Evolutionary conservation across 768 basidiomycete species (phyloP).

Genomic region (Mycena maculata): DNA sequence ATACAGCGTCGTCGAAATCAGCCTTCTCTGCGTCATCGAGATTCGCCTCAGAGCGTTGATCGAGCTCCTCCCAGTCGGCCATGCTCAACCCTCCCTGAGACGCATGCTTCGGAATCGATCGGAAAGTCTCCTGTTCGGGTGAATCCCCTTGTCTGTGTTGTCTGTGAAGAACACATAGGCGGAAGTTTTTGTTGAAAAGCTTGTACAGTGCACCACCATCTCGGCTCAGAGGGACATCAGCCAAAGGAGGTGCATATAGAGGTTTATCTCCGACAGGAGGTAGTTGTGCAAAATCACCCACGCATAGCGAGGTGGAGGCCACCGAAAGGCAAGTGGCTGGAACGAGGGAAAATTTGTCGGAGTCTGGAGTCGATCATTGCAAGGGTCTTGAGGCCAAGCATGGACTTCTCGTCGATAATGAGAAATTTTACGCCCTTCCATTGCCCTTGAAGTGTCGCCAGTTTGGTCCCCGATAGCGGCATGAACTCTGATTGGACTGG

Average conservation of each 20-base stretch:
- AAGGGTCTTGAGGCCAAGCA: conserved; percentile 11
- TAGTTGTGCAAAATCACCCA: conserved; percentile 31
- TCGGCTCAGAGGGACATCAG: background rate
- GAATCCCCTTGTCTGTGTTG: conserved; percentile 20
- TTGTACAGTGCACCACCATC: conserved; percentile 23
- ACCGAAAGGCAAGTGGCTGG: conserved; percentile 4
- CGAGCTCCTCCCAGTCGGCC: conserved; percentile 14
- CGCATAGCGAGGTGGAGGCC: conserved; percentile 17
- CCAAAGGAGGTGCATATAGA: conserved; percentile 7
- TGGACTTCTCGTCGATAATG: too few species aligned
- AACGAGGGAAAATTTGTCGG: conserved; percentile 9
- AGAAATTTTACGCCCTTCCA: too few species aligned
- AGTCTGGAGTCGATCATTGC: conserved; percentile 24
- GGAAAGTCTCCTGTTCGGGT: conserved; percentile 14
- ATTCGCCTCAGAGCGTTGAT: background rate
- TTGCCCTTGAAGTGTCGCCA: background rate
- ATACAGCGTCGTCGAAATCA: conserved; percentile 18
- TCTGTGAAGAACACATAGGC: conserved; percentile 17
- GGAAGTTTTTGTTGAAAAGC: conserved; percentile 16
- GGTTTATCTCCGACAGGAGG: conserved; percentile 29
- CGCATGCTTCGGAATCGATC: conserved; percentile 6
- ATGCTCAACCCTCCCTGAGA: conserved; percentile 14
- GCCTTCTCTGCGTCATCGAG: background rate
- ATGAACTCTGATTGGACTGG: too few species aligned
- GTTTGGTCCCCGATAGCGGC: background rate